Evolutionary conservation across 2,329 filamentous ascomycete species (phyloP), one percentile per base, ranked within the genome.

Genomic region (Coniochaeta sp.): DNA sequence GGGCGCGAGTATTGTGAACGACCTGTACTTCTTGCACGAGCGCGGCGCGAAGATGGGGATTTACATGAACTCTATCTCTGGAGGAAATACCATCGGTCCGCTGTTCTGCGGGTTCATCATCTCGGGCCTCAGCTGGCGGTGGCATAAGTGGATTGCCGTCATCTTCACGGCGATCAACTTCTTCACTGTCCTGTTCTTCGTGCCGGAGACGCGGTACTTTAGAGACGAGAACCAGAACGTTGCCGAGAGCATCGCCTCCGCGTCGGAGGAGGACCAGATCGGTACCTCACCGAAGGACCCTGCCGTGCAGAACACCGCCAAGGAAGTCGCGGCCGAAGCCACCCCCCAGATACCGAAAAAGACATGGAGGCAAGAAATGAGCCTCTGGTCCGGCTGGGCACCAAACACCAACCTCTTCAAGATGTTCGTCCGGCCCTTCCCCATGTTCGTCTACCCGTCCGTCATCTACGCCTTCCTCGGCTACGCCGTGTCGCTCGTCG

Each of bases 1-100:
- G 8, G 71, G 68, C 18, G 70, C 70, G 5, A 64, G 60, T 52
- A 63, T 61, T 2, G 60, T 65, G 51, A 63, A 61, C 47, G 63
- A 67, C 32, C 42, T 67, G 8, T 67, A 61, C 50, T 67, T 66
- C 35, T 52, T 65, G n/a, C 65, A 67, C 48, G 62, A 66, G 52
- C 58, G 65, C 10, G 65, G 65, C 12, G 57, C 60, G 38, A 60
- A 59, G 53, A 65, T 65, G 60, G 62, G 63, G 26, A 18, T 64
- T 26, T 67, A 66, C 52, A 64, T 63, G 58, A 62, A 60, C 51
- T 60, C 61, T 51, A 63, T 67, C 33, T 47, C 57, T 1, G 64
- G 63, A 2, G 64, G 65, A 10, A 66, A 65, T 55, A 61, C 58
- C 2, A 48, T 65, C 38, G 64, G 63, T 3, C 61, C 64, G 8